Conservation (phyloP, 805 yeast genomes). For the Martiniozyma abietophila region DNA sequence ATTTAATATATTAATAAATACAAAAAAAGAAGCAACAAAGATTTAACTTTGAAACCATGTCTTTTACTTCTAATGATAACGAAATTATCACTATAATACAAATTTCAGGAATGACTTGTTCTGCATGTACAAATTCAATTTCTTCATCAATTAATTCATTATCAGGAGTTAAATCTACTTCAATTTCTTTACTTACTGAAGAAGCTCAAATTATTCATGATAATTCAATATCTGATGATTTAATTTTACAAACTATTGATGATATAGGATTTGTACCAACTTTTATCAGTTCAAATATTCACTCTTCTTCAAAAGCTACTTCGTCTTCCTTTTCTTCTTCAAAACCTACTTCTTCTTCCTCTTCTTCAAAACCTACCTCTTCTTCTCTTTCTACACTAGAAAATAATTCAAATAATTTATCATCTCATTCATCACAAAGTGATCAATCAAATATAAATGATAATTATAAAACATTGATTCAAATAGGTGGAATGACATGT, state of each 20-base stretch:
- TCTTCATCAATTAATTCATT: slow-evolving; percentile 35
- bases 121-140: slow-evolving; percentile 54
- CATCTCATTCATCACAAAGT: too few relatives aligned
- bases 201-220: slow-evolving; percentile 49
- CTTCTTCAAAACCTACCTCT: too few relatives aligned
- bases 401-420: too few relatives aligned
- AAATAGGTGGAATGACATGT: slow-evolving; percentile 81
- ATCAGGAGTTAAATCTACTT: slow-evolving; percentile 23
- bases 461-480: slow-evolving; percentile 8
- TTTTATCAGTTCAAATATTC: slow-evolving; percentile 3
- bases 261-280: slow-evolving; percentile 38
- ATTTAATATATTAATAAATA: too few relatives aligned
- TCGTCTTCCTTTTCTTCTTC: background rate
- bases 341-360: background rate
- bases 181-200: slow-evolving; percentile 66
- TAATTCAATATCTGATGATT: slow-evolving; percentile 19
- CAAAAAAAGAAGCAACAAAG: background rate
- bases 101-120: slow-evolving; percentile 70
- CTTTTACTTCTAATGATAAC: too few relatives aligned
- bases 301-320: background rate
- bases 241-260: slow-evolving; percentile 35
- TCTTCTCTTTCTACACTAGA: too few relatives aligned
- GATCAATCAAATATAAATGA: background rate
- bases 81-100: slow-evolving; percentile 18
- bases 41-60: background rate